Percentiles rank a stretch among this genome's conserved stretches.
Evolutionary conservation across 83 land plant genomes (phyloP).

Genomic region (Picea abies): DNA sequence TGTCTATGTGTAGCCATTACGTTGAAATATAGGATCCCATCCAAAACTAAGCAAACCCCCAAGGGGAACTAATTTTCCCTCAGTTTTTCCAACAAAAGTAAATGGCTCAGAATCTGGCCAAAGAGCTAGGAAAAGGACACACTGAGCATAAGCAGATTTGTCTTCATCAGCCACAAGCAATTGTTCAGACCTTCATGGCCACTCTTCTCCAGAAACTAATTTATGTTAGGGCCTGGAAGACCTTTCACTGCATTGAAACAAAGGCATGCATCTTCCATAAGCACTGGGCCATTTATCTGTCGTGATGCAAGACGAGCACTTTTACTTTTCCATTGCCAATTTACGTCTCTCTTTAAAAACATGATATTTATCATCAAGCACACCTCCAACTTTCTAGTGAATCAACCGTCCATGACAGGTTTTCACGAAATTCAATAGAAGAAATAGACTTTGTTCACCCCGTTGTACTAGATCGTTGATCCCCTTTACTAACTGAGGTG

Average conservation of each 20-base stretch:
- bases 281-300: too few relatives aligned
- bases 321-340: slow-evolving; percentile 57
- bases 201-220: slow-evolving; percentile 91
- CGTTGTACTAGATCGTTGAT: slow-evolving; percentile 17
- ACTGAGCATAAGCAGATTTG: slow-evolving; percentile 95
- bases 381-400: slow-evolving; percentile 42
- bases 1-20: slow-evolving; percentile 83
- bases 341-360: slow-evolving; percentile 88
- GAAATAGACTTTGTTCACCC: background rate
- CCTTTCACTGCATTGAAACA: too few relatives aligned
- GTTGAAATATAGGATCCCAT: slow-evolving; percentile 98
- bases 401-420: background rate
- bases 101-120: slow-evolving; percentile 83
- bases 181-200: slow-evolving; percentile 99
- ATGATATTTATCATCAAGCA: slow-evolving; percentile 74
- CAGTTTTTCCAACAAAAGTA: slow-evolving; percentile 84
- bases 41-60: slow-evolving; percentile 90
- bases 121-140: slow-evolving; percentile 87
- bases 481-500: slow-evolving; percentile 58
- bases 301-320: too few relatives aligned
- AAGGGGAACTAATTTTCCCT: slow-evolving; percentile 92
- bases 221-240: slow-evolving; percentile 39
- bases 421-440: background rate
- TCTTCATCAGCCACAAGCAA: slow-evolving; percentile 92
- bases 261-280: too few relatives aligned